A percentile compares a stretch with the other conserved stretches of the same genome.
These are phyloP conservation scores for Metarhizium humberi DNA, from an alignment of 2,329 filamentous ascomycete species.

Conservation along the genomic window DNA sequence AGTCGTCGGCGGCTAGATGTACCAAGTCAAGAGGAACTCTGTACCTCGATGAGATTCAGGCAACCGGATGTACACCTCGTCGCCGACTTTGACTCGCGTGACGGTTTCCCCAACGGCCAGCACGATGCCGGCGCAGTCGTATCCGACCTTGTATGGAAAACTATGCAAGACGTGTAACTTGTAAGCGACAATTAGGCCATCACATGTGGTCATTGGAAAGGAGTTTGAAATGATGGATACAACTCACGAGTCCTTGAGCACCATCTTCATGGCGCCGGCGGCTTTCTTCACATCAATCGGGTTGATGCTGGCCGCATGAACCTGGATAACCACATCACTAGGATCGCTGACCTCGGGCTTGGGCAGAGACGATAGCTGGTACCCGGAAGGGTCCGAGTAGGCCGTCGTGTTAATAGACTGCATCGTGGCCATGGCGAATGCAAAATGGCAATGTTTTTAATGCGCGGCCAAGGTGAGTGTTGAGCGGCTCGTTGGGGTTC, in stretches of 20 bases:
- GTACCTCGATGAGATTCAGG: slow-evolving; percentile 13
- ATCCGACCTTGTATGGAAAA: slow-evolving; percentile 34
- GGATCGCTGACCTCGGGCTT: slow-evolving; percentile 12
- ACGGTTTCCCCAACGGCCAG: slow-evolving; percentile 23
- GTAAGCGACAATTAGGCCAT: background rate
- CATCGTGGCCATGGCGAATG: slow-evolving; percentile 8
- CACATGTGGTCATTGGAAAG: no score
- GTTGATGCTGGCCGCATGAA: slow-evolving; percentile 34
- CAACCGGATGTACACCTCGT: slow-evolving; percentile 14
- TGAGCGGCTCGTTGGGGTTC: background rate
- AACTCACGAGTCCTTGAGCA: slow-evolving; percentile 20
- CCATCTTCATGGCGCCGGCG: slow-evolving; percentile 22
- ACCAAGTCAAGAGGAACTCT: background rate
- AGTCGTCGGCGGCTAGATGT: background rate
- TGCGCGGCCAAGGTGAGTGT: background rate
- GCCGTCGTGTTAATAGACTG: slow-evolving; percentile 10
- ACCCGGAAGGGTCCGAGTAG: slow-evolving; percentile 13
- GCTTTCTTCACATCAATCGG: slow-evolving; percentile 35
- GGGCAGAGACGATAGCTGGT: slow-evolving; percentile 11
- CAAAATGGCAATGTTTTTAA: no score
- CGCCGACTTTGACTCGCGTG: slow-evolving; percentile 21
- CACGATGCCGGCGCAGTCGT: slow-evolving; percentile 30
- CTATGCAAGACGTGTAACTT: slow-evolving; percentile 2
- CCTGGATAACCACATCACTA: slow-evolving; percentile 24
- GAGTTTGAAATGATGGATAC: background rate